Evolutionary conservation across 495 filamentous ascomycete genomes (phyloP).

Genomic region (Clavariopsis aquatica): DNA sequence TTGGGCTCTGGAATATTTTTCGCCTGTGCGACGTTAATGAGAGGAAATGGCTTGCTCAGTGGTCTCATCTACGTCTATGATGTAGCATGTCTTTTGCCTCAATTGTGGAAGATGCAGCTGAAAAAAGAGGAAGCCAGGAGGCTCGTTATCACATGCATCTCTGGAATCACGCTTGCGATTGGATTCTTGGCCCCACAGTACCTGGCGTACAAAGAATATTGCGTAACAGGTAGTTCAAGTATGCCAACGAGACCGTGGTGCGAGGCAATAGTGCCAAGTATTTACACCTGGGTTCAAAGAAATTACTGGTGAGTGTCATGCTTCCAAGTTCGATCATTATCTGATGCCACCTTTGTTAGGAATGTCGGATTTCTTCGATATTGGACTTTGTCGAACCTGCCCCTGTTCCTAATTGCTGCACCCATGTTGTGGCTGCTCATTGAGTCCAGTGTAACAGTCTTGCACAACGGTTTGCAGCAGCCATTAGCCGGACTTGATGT

Average conservation of each 20-base stretch:
- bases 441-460: slow-evolving; percentile 58
- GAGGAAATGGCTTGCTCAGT: slow-evolving; percentile 86
- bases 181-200: slow-evolving; percentile 73
- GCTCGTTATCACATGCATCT: slow-evolving; percentile 57
- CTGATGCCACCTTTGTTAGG: slow-evolving; percentile 53
- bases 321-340: slow-evolving; percentile 4
- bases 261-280: slow-evolving; percentile 66
- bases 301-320: slow-evolving; percentile 74
- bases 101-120: slow-evolving; percentile 32
- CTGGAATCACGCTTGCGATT: slow-evolving; percentile 65
- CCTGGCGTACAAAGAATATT: slow-evolving; percentile 74
- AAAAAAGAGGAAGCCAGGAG: slow-evolving; percentile 44
- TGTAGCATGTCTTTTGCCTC: slow-evolving; percentile 45
- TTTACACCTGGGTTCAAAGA: slow-evolving; percentile 85
- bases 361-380: slow-evolving; percentile 84
- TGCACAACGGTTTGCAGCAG: slow-evolving; percentile 27
- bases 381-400: slow-evolving; percentile 84
- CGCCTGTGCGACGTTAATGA: slow-evolving; percentile 69
- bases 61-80: slow-evolving; percentile 71
- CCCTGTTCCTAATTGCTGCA: slow-evolving; percentile 79
- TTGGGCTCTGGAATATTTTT: slow-evolving; percentile 67
- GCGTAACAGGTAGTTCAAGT: slow-evolving; percentile 45
- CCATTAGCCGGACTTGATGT: neutral
- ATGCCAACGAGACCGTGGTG: slow-evolving; percentile 70
- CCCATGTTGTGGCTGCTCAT: slow-evolving; percentile 75